Percentiles rank a stretch among this genome's conserved stretches.
phyloP scores from a whole-genome alignment of 306 rosid species.

The Abrus precatorius region DNA sequence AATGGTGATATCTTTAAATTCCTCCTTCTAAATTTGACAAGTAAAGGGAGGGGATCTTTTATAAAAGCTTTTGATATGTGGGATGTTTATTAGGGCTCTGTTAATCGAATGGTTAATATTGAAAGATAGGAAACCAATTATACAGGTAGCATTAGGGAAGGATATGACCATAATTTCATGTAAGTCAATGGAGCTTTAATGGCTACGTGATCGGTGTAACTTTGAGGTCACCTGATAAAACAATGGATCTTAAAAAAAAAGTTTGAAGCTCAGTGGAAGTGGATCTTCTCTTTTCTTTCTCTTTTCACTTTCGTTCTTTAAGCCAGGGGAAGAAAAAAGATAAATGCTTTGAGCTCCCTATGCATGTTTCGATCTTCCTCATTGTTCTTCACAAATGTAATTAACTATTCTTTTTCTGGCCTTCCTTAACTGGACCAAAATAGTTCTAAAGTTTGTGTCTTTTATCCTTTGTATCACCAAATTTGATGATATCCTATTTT shows the following conservation, averaged over 20 bases:
- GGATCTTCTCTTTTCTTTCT: neutral
- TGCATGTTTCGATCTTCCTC: constrained; percentile 56
- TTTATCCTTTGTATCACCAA: neutral
- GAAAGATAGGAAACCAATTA: too few species aligned
- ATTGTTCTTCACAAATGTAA: constrained; percentile 26
- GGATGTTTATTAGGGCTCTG: too few species aligned
- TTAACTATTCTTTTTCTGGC: neutral
- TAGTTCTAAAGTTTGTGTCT: constrained; percentile 23
- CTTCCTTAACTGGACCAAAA: constrained; percentile 1
- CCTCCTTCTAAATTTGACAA: too few species aligned
- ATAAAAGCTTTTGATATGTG: too few species aligned
- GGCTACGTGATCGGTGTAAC: too few species aligned
- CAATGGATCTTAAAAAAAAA: neutral
- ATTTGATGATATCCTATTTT: neutral
- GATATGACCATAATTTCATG: too few species aligned
- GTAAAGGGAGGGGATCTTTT: too few species aligned
- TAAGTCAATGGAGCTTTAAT: too few species aligned
- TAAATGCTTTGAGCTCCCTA: constrained; percentile 41
- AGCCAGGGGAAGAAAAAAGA: constrained; percentile 9
- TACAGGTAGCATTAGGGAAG: too few species aligned
- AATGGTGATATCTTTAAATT: too few species aligned
- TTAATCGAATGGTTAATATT: too few species aligned
- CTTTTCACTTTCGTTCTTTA: neutral
- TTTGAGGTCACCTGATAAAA: too few species aligned
- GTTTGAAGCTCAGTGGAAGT: neutral